phyloP scores from a whole-genome alignment of 257 asterid genomes.

The Mentha longifolia region DNA sequence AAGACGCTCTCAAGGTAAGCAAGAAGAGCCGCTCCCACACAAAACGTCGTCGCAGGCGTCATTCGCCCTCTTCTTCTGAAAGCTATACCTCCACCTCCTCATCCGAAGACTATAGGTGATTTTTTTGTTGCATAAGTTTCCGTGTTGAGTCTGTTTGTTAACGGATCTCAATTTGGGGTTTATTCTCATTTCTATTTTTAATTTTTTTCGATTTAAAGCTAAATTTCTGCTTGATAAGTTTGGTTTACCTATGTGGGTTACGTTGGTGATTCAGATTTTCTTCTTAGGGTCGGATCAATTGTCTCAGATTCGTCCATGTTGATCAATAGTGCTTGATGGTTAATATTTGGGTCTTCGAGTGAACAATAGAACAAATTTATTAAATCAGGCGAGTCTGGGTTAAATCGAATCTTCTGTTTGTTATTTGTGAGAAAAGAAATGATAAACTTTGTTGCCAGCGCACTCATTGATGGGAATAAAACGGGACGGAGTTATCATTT shows the following conservation, averaged over 20 bases:
- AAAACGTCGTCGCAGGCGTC: constrained; percentile 74
- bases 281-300: constrained; percentile 25
- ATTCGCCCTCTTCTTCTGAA: constrained; percentile 71
- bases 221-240: constrained; percentile 10
- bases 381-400: background rate
- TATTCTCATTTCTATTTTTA: background rate
- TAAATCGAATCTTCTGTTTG: background rate
- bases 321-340: background rate
- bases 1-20: constrained; percentile 60
- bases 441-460: background rate
- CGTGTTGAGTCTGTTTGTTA: background rate
- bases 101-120: constrained; percentile 65
- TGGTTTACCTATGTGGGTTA: background rate
- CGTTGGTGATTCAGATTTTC: background rate
- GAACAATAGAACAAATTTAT: background rate
- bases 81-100: constrained; percentile 62
- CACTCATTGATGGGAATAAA: background rate
- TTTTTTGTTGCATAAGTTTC: background rate
- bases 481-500: constrained; percentile 1
- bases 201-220: background rate
- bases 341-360: background rate
- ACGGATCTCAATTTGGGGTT: constrained; percentile 32
- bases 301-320: constrained; percentile 14
- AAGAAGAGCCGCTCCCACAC: constrained; percentile 67
- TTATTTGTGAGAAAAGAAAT: background rate